Evolutionary conservation across 2,329 filamentous ascomycete genomes (phyloP).

Genomic region (Phyllosticta citriasiana): DNA sequence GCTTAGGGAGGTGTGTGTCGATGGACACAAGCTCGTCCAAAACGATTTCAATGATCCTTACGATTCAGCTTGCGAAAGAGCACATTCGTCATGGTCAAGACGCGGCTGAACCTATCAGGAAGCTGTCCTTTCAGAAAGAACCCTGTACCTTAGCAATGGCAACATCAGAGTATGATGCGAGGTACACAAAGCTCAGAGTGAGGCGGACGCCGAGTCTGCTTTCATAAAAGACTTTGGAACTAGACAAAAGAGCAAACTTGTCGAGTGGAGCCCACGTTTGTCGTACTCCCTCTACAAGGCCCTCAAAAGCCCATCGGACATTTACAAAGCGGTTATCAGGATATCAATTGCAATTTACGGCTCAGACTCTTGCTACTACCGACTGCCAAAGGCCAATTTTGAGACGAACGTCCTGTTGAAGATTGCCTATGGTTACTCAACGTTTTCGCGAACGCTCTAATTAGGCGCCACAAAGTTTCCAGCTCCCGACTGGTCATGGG

Average conservation of each 20-base stretch:
- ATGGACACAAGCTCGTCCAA: no score
- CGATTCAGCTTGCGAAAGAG: no score
- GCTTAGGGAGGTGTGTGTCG: no score
- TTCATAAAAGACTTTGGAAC: background rate
- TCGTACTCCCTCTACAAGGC: background rate
- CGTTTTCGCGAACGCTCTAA: no score
- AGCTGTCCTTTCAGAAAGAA: background rate
- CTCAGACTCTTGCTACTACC: background rate
- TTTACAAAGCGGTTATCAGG: conserved; percentile 1
- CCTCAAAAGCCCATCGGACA: background rate
- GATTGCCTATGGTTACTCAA: no score
- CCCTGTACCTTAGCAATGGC: background rate
- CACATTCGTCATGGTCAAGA: background rate
- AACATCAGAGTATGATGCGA: background rate
- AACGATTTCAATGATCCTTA: no score
- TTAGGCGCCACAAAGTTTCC: background rate
- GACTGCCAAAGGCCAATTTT: background rate
- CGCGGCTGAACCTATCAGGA: conserved; percentile 7
- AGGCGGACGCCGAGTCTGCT: background rate
- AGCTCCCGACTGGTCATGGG: background rate
- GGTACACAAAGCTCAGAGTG: no score
- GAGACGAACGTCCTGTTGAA: no score
- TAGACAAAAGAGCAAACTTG: background rate
- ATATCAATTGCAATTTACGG: background rate
- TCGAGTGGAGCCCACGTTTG: background rate